Evolutionary conservation across 371 early-diverging fungal genomes (phyloP).

Genomic region (Apophysomyces ossiformis): DNA sequence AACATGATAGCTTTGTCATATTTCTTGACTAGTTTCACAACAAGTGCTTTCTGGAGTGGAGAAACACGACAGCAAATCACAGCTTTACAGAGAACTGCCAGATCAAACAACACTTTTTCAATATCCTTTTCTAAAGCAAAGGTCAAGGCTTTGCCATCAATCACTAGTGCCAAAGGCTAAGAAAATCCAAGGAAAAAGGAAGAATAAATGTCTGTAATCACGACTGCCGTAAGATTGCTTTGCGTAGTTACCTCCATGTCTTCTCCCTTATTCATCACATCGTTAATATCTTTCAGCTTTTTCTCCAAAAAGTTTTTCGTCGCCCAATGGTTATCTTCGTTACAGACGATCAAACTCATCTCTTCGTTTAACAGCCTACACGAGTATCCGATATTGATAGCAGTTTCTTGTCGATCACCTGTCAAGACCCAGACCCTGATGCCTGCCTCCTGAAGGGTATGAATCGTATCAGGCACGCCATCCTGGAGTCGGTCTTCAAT

Average conservation of each 20-base stretch:
- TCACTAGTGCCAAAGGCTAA: conserved; percentile 72
- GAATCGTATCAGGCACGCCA: conserved; percentile 96
- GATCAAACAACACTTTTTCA: conserved; percentile 73
- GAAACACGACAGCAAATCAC: conserved; percentile 95
- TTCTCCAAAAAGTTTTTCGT: conserved; percentile 79
- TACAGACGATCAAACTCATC: conserved; percentile 84
- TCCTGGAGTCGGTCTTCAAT: conserved; percentile 99
- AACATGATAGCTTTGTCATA: conserved; percentile 76
- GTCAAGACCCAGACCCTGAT: conserved; percentile 97
- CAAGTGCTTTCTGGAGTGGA: conserved; percentile 93
- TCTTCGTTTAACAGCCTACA: conserved; percentile 89
- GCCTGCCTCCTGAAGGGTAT: conserved; percentile 93
- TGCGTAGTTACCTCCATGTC: conserved; percentile 54
- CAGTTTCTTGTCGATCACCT: conserved; percentile 94
- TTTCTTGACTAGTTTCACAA: conserved; percentile 89
- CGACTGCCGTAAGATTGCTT: neutral
- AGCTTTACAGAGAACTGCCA: conserved; percentile 81
- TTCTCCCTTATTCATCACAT: conserved; percentile 57
- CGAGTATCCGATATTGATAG: conserved; percentile 92
- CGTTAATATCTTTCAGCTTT: conserved; percentile 72
- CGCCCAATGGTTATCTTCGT: conserved; percentile 79
- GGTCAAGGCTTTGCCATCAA: conserved; percentile 73
- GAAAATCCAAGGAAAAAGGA: conserved; percentile 5
- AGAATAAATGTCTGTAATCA: neutral
- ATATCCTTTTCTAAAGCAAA: conserved; percentile 75